These are phyloP conservation scores for Aspergillus ostianus DNA, from an alignment of 495 filamentous ascomycete genomes.

Conservation along the genomic window DNA sequence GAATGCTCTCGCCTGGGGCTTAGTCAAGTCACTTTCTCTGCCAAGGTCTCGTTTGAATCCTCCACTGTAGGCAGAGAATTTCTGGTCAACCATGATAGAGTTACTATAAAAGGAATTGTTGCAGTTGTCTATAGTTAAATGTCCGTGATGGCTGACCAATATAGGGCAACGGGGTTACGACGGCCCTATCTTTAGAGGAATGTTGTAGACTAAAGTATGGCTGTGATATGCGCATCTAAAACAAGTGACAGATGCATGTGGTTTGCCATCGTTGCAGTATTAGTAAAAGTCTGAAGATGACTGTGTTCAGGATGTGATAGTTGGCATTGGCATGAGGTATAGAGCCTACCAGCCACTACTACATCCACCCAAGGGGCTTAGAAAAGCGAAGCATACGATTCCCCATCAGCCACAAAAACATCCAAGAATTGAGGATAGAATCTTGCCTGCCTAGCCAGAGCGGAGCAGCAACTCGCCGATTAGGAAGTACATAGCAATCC, in stretches of 20 bases:
- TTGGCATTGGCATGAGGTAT: constrained; percentile 3
- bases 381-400: constrained; percentile 2
- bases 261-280: background rate
- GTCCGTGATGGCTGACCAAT: no score
- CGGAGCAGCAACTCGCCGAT: background rate
- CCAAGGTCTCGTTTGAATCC: background rate
- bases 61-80: background rate
- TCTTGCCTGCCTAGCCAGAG: constrained; percentile 5
- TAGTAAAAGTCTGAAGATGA: background rate
- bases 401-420: background rate
- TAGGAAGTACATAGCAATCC: background rate
- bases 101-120: background rate
- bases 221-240: background rate
- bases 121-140: background rate
- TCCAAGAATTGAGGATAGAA: background rate
- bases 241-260: background rate
- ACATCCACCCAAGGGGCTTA: constrained; percentile 3
- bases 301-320: background rate
- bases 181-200: background rate
- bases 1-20: background rate
- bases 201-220: background rate
- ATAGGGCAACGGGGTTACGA: background rate
- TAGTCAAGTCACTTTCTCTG: background rate
- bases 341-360: background rate
- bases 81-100: background rate